These are phyloP conservation scores for Monilinia aucupariae DNA, from an alignment of 2,329 filamentous ascomycete genomes.

Conservation along the genomic window DNA sequence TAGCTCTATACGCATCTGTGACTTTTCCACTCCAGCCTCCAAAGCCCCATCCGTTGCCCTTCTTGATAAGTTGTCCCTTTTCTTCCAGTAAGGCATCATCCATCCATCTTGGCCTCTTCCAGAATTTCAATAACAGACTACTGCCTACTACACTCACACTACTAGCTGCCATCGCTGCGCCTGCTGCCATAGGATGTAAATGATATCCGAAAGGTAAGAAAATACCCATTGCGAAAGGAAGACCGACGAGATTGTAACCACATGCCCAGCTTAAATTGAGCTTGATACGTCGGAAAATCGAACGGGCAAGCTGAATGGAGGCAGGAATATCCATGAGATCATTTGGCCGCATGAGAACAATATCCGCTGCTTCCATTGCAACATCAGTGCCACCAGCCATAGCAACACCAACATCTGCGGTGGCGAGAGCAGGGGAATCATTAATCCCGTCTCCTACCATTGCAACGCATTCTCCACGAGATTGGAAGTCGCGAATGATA, in stretches of 20 bases:
- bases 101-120: slow-evolving; percentile 84
- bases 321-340: slow-evolving; percentile 92
- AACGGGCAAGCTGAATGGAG: slow-evolving; percentile 71
- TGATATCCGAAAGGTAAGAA: slow-evolving; percentile 85
- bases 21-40: slow-evolving; percentile 41
- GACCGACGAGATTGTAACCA: slow-evolving; percentile 82
- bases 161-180: slow-evolving; percentile 86
- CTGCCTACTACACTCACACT: slow-evolving; percentile 86
- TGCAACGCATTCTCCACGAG: slow-evolving; percentile 69
- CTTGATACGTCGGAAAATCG: slow-evolving; percentile 90
- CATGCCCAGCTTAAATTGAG: slow-evolving; percentile 90
- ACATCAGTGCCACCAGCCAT: slow-evolving; percentile 92
- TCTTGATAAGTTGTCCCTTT: slow-evolving; percentile 40
- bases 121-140: slow-evolving; percentile 78
- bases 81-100: slow-evolving; percentile 62
- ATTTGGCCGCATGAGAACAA: slow-evolving; percentile 90
- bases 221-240: slow-evolving; percentile 95
- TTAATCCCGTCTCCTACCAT: slow-evolving; percentile 99
- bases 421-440: slow-evolving; percentile 90
- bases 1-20: slow-evolving; percentile 38
- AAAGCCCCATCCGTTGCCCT: slow-evolving; percentile 34
- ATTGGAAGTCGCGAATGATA: slow-evolving; percentile 74
- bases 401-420: slow-evolving; percentile 87
- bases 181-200: slow-evolving; percentile 89
- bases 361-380: slow-evolving; percentile 92